A percentile compares a stretch with the other conserved stretches of the same genome.
Conservation (phyloP, 2,329 filamentous ascomycete species). For the Alternaria triticina region DNA sequence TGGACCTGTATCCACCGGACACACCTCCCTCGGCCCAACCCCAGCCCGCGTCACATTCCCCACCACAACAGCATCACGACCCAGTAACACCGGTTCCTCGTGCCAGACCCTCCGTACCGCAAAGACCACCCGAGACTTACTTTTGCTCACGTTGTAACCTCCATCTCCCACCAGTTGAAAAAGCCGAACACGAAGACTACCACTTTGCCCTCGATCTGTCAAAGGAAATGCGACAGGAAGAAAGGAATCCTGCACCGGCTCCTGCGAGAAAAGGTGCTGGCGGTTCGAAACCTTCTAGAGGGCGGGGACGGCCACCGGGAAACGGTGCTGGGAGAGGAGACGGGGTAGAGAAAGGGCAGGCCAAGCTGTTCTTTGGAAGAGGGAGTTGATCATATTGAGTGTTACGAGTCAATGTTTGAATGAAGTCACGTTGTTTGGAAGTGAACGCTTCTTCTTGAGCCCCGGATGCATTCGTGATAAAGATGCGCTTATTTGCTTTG, state of each 20-base stretch:
- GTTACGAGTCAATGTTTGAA: not conserved
- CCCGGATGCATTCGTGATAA: not conserved
- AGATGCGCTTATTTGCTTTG: not conserved
- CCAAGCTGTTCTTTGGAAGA: conserved; percentile 52
- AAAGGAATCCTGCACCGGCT: conserved; percentile 21
- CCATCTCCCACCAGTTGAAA: conserved; percentile 63
- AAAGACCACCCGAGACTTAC: conserved; percentile 45
- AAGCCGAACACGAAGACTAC: conserved; percentile 86
- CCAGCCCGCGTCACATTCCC: conserved; percentile 4
- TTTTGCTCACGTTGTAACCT: conserved; percentile 72
- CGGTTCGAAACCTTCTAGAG: conserved; percentile 32
- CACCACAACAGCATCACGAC: conserved; percentile 9
- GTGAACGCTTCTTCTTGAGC: not conserved
- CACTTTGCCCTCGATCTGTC: conserved; percentile 91
- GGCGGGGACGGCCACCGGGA: conserved; percentile 48
- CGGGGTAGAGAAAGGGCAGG: conserved; percentile 53
- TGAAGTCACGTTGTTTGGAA: not conserved
- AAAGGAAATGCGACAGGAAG: conserved; percentile 56
- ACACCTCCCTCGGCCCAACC: conserved; percentile 47
- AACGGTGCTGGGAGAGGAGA: conserved; percentile 14
- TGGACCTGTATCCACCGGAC: conserved; percentile 12
- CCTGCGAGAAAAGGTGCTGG: conserved; percentile 11
- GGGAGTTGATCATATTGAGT: not conserved
- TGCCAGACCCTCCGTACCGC: conserved; percentile 12
- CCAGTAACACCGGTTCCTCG: conserved; percentile 2